phyloP scores from a whole-genome alignment of 495 filamentous ascomycete species.

The Penicillium verhagenii region DNA sequence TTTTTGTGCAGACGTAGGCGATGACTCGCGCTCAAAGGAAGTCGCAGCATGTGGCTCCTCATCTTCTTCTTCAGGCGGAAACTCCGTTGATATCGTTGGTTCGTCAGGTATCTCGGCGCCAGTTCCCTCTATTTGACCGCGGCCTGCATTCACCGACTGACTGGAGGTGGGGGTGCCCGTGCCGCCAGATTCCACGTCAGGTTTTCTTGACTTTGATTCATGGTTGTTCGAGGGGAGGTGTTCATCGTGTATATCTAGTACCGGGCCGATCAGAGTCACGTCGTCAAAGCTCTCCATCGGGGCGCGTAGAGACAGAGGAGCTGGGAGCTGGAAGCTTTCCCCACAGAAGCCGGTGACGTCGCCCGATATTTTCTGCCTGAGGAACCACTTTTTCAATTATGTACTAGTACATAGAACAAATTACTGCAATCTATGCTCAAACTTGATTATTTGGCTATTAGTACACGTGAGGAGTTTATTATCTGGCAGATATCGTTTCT shows the following conservation, averaged over 20 bases:
- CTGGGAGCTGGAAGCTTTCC: conserved; percentile 15
- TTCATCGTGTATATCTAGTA: conserved; percentile 21
- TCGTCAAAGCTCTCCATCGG: conserved; percentile 45
- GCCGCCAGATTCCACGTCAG: conserved; percentile 7
- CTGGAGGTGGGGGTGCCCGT: conserved; percentile 17
- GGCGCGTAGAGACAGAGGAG: background rate
- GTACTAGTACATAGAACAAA: no score
- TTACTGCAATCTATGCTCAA: no score
- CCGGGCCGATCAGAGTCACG: conserved; percentile 26
- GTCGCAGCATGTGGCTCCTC: conserved; percentile 45
- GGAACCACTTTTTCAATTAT: conserved; percentile 1
- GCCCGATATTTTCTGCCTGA: conserved; percentile 3
- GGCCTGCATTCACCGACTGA: conserved; percentile 11
- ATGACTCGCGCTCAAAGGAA: conserved; percentile 44
- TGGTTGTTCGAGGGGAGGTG: conserved; percentile 9
- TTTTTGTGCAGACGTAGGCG: conserved; percentile 36
- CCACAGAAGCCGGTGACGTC: conserved; percentile 17
- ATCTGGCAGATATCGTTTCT: no score
- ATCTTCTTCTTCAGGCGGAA: conserved; percentile 35
- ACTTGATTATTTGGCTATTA: no score
- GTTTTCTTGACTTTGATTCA: conserved; percentile 16
- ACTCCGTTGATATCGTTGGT: conserved; percentile 13
- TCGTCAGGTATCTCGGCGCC: conserved; percentile 16
- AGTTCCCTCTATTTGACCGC: conserved; percentile 8
- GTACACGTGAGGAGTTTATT: no score